These are phyloP conservation scores for Gonium pectorale DNA, from an alignment of 139 green algal genomes.

Conservation along the genomic window DNA sequence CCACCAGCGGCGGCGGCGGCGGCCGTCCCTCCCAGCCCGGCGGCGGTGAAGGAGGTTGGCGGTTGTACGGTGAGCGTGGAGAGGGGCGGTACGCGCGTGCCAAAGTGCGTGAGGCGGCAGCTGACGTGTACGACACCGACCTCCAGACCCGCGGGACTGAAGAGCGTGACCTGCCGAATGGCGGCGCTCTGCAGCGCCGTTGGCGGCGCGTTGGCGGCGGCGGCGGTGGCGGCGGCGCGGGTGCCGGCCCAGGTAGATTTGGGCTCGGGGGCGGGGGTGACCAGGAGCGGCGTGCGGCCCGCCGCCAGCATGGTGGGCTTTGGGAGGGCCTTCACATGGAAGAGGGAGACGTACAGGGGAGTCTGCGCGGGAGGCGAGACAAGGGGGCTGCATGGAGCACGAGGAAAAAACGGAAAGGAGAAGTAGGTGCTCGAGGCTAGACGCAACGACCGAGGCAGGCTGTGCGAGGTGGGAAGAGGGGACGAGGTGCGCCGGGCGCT, in stretches of 20 bases:
- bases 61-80: constrained; percentile 36
- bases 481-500: too few species aligned
- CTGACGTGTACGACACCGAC: constrained; percentile 30
- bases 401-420: too few species aligned
- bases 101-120: constrained; percentile 40
- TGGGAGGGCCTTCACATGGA: constrained; percentile 49
- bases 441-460: too few species aligned
- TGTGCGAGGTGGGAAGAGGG: too few species aligned
- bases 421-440: too few species aligned
- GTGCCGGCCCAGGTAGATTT: background rate
- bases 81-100: constrained; percentile 26
- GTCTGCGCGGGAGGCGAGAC: too few species aligned
- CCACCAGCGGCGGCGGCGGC: too few species aligned
- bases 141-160: constrained; percentile 25
- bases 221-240: too few species aligned
- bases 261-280: constrained; percentile 12
- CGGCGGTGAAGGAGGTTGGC: background rate
- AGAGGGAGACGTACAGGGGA: constrained; percentile 47
- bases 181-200: constrained; percentile 3
- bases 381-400: too few species aligned
- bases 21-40: background rate
- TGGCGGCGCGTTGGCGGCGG: background rate
- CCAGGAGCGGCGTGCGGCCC: constrained; percentile 47
- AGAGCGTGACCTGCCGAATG: constrained; percentile 19
- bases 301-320: constrained; percentile 48